Base-by-base conservation (phyloP, 352 stramenopile genomes). In the Globisporangium polare region DNA sequence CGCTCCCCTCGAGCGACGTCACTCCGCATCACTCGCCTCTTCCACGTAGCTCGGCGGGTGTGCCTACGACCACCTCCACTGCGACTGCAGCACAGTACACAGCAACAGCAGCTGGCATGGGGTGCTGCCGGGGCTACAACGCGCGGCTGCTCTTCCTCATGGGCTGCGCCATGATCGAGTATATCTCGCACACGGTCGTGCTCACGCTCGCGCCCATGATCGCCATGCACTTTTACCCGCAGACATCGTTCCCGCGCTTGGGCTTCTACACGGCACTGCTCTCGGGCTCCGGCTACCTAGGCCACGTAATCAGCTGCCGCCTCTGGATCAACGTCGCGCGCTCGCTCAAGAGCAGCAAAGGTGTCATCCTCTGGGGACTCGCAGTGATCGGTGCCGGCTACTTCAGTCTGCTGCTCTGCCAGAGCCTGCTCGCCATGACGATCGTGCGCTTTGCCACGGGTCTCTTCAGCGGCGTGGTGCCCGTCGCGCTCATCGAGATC, bases 261-360 rank as follows among this genome's bases (percentile, higher is more conserved):
- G 83, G 81, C 18, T 90, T 93, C 62, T 93, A 91, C 63, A 90
- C 83, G 22, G 81, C 83, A 37, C 74, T 90, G 47, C 73, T 93
- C 43, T 78, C 78, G 2, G 80, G 80, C 52, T 68, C 79, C 0
- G 80, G 83, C 33, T 91, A 88, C 65, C 57, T 93, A 17, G 83
- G 83, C 27, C 83, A 89, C 59, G 74, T 71, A 17, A 58, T 93
- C 22, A 90, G 79, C 68, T 91, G 81, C 62, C 80, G 80, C 27
- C 73, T 90, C 53, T 93, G 83, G 83, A 88, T 93, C 62, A 90
- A 90, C 58, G 73, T 90, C 49, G 78, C 84, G 29, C 72, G 77
- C 22, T 84, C 82, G 35, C 70, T 91, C 17, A 81, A 88, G 60
- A 91, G 82, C 69, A 86, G 72, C 58, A 91, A 93, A 58, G 84